Evolutionary conservation across 1,139 yeast genomes (phyloP).

Genomic region (Debaryomycetaceae sp.): DNA sequence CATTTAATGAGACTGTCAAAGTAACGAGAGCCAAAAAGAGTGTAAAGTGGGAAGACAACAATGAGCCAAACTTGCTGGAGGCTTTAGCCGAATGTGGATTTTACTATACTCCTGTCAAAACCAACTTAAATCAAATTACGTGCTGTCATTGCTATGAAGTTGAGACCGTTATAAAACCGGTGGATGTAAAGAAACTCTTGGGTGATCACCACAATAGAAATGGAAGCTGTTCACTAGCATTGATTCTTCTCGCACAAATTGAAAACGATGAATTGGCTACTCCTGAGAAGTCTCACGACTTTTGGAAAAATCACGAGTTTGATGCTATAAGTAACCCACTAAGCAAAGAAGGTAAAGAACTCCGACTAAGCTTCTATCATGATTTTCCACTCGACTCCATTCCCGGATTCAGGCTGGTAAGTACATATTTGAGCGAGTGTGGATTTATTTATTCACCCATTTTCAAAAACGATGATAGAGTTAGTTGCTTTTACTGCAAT

Average conservation of each 20-base stretch:
- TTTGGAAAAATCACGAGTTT: constrained; percentile 17
- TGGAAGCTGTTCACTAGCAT: constrained; percentile 47
- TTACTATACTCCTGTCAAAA: constrained; percentile 56
- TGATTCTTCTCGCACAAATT: constrained; percentile 21
- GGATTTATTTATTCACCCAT: constrained; percentile 53
- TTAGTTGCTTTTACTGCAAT: constrained; percentile 69
- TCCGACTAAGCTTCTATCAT: constrained; percentile 51
- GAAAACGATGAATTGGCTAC: constrained; percentile 3
- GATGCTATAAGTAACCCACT: constrained; percentile 26
- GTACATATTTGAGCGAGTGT: constrained; percentile 39
- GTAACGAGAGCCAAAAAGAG: constrained; percentile 1
- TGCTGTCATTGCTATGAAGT: constrained; percentile 60
- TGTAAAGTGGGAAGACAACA: constrained; percentile 2
- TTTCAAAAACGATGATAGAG: constrained; percentile 54
- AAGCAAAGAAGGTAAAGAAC: constrained; percentile 27
- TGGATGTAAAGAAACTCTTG: constrained; percentile 27
- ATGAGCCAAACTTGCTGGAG: constrained; percentile 9
- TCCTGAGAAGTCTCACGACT: constrained; percentile 4
- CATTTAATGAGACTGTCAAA: constrained; percentile 7
- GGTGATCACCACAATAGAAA: constrained; percentile 45
- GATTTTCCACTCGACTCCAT: constrained; percentile 53
- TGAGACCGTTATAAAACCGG: constrained; percentile 24
- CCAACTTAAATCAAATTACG: constrained; percentile 44
- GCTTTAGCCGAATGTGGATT: constrained; percentile 61
- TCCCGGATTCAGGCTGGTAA: constrained; percentile 34